Percentiles rank a stretch among this genome's conserved stretches.
These are phyloP conservation scores for Mitragyna speciosa DNA, from an alignment of 257 asterid species.

Conservation along the genomic window DNA sequence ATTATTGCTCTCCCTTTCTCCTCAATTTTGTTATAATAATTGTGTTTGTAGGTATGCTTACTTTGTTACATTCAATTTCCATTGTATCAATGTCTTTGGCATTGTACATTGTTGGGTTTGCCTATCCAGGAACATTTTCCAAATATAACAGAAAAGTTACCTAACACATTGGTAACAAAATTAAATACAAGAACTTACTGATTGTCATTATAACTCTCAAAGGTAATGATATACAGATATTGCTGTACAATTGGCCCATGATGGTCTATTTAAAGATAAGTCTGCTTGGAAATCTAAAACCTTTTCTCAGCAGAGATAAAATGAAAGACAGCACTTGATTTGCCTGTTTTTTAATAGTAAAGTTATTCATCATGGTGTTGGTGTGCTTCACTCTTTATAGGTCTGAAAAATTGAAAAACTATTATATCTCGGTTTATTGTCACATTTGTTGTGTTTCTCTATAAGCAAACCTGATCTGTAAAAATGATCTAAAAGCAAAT, in stretches of 20 bases:
- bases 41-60: background rate
- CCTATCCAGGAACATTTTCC: background rate
- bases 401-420: background rate
- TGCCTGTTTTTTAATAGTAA: background rate
- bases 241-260: background rate
- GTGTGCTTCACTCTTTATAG: background rate
- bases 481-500: background rate
- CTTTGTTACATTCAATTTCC: background rate
- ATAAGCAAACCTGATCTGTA: background rate
- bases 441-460: background rate
- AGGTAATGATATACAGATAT: background rate
- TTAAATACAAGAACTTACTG: background rate
- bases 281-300: background rate
- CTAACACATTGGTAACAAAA: background rate
- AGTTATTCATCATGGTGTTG: background rate
- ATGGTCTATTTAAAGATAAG: background rate
- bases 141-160: background rate
- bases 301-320: background rate
- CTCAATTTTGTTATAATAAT: background rate
- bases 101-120: background rate
- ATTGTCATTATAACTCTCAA: background rate
- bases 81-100: background rate
- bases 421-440: background rate
- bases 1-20: constrained; percentile 12
- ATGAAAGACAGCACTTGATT: background rate